These are phyloP conservation scores for Penicillium alfredii DNA, from an alignment of 495 filamentous ascomycete genomes.

Conservation along the genomic window DNA sequence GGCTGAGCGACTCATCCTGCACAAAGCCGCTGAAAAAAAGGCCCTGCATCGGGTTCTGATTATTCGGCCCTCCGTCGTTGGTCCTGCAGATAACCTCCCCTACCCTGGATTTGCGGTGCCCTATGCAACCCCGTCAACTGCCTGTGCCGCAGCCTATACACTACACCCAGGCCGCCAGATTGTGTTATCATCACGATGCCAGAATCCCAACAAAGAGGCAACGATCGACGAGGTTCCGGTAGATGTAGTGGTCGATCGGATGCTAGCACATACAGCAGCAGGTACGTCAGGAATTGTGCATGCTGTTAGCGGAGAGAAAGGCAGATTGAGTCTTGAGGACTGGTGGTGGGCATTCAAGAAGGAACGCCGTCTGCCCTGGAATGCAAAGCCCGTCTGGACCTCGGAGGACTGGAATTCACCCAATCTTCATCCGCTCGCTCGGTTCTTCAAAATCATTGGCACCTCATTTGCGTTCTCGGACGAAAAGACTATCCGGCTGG, in stretches of 20 bases:
- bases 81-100: constrained; percentile 19
- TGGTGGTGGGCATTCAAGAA: constrained; percentile 24
- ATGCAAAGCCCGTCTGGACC: constrained; percentile 16
- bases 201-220: constrained; percentile 19
- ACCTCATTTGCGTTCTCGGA: constrained; percentile 27
- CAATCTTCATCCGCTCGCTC: constrained; percentile 20
- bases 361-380: constrained; percentile 22
- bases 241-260: constrained; percentile 28
- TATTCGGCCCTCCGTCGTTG: constrained; percentile 22
- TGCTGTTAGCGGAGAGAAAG: constrained; percentile 24
- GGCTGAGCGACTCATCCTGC: constrained; percentile 14
- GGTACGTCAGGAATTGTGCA: constrained; percentile 23
- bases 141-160: constrained; percentile 20
- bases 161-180: constrained; percentile 21
- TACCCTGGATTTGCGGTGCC: constrained; percentile 19
- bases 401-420: constrained; percentile 25
- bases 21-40: constrained; percentile 14
- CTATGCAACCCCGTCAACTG: constrained; percentile 15
- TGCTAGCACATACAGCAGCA: constrained; percentile 20
- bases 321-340: constrained; percentile 12
- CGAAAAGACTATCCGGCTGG: constrained; percentile 12
- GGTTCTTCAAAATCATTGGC: constrained; percentile 24
- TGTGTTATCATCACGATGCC: constrained; percentile 7
- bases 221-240: constrained; percentile 32
- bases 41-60: constrained; percentile 20